Evolutionary conservation across 1,139 yeast genomes (phyloP), one percentile per base, ranked within the genome.

Genomic region (Zhuliangozyma blackwelliae): DNA sequence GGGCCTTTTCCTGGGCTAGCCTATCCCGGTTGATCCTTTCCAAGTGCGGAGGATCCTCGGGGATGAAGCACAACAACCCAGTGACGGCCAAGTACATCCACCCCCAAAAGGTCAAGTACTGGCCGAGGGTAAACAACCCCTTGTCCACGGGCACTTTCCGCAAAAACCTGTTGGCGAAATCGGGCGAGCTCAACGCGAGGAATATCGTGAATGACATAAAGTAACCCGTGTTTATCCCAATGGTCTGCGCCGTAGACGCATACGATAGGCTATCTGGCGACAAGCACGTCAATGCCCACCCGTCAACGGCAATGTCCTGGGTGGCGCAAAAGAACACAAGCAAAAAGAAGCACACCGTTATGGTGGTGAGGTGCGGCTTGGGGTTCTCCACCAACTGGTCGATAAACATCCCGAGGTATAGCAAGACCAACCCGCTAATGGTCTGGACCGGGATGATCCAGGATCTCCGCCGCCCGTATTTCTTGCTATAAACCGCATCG

Each of bases 281-380:
- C 37, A 92, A 67, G 36, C 92, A 78, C 1, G 97, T 92, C 53
- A 92, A 65, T 0, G 97, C 97, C 98, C 98, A 92, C 6, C 98
- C 98, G 61, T 92, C 99, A 11, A 92, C 98, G 1, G 98, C 97
- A 39, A 92, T 92, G 57, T 92, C 99, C 59, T 92, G 98, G 0
- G 99, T 92, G 3, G 98, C 97, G 63, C 97, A 90, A 41, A 92
- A 69, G 41, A 92, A 77, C 31, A 92, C 92, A 41, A 94, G 64
- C 16, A 79, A 46, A 50, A 90, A 86, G 61, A 92, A 92, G 40
- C 78, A 72, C 20, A 63, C 36, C 0, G 90, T 82, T 43, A 88
- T 77, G 9, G 57, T 54, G 5, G 64, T 54, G 43, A 87, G 62
- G 48, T 84, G 77, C 13, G 63, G 51, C 31, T 75, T 69, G 0